Evolutionary conservation across 345 rosid species (phyloP).

Genomic region (Adansonia digitata): DNA sequence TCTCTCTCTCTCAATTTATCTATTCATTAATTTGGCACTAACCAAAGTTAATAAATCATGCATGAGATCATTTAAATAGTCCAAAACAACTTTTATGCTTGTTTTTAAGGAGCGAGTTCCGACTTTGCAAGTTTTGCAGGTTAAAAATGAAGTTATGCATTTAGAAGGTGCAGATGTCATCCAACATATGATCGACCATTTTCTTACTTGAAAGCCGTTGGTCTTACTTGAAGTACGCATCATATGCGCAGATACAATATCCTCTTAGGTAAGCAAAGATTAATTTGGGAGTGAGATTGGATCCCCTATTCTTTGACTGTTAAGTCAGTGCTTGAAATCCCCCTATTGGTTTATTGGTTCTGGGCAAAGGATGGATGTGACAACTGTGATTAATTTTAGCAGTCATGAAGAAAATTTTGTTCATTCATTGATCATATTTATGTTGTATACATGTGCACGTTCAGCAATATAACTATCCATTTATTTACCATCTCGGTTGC

Average conservation of each 20-base stretch:
- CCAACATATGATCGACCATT: conserved; percentile 8
- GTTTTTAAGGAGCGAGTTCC: background rate
- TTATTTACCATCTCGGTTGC: no score
- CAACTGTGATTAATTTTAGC: background rate
- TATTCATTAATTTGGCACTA: background rate
- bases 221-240: background rate
- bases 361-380: background rate
- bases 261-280: conserved; percentile 1
- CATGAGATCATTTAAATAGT: background rate
- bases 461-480: no score
- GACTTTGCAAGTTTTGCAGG: background rate
- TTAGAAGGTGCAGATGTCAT: conserved; percentile 5
- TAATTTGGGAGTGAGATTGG: background rate
- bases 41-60: background rate
- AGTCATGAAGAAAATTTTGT: conserved; percentile 16
- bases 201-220: background rate
- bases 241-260: background rate
- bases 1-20: conserved; percentile 15
- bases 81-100: background rate
- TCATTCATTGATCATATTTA: conserved; percentile 14
- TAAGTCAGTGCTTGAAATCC: background rate
- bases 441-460: background rate
- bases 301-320: background rate
- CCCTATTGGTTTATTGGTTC: background rate
- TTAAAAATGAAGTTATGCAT: conserved; percentile 9